Percentiles rank a stretch among this genome's conserved stretches.
Evolutionary conservation across 2,329 filamentous ascomycete genomes (phyloP).

Genomic region (Blastomyces emzantsi): DNA sequence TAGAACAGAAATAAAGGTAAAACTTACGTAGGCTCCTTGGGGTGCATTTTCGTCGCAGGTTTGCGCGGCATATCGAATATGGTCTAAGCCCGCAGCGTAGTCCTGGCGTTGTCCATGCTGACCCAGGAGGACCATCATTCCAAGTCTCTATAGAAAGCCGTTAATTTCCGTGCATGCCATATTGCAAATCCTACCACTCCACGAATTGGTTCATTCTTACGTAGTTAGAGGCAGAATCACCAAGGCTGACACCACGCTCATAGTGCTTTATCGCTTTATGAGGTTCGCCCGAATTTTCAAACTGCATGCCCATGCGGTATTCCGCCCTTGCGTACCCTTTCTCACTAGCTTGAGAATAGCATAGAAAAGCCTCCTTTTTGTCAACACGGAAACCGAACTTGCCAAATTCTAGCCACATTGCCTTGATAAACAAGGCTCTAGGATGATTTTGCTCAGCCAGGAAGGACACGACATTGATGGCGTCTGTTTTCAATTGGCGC

Average conservation of each 20-base stretch:
- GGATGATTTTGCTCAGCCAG: constrained; percentile 86
- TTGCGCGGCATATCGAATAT: constrained; percentile 75
- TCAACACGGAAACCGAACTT: constrained; percentile 86
- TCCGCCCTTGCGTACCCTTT: constrained; percentile 81
- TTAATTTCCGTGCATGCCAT: constrained; percentile 10
- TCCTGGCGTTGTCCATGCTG: constrained; percentile 88
- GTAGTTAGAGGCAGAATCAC: constrained; percentile 79
- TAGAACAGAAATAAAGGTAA: background rate
- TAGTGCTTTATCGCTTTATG: constrained; percentile 89
- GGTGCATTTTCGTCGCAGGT: constrained; percentile 92
- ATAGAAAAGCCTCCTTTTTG: constrained; percentile 86
- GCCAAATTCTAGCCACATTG: constrained; percentile 97
- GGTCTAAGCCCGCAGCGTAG: constrained; percentile 63
- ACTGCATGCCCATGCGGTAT: constrained; percentile 97
- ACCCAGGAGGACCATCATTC: constrained; percentile 95
- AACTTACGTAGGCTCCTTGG: constrained; percentile 70
- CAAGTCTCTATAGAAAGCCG: constrained; percentile 56
- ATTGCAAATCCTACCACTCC: background rate
- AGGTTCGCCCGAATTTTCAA: constrained; percentile 88
- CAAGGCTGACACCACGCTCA: constrained; percentile 64
- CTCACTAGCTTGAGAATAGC: constrained; percentile 77
- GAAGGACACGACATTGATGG: constrained; percentile 84
- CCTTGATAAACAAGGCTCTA: constrained; percentile 85
- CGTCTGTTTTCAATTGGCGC: constrained; percentile 78
- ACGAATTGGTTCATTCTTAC: constrained; percentile 26